Conservation (phyloP, 2,329 filamentous ascomycete genomes). For the Trichoderma asperellum region DNA sequence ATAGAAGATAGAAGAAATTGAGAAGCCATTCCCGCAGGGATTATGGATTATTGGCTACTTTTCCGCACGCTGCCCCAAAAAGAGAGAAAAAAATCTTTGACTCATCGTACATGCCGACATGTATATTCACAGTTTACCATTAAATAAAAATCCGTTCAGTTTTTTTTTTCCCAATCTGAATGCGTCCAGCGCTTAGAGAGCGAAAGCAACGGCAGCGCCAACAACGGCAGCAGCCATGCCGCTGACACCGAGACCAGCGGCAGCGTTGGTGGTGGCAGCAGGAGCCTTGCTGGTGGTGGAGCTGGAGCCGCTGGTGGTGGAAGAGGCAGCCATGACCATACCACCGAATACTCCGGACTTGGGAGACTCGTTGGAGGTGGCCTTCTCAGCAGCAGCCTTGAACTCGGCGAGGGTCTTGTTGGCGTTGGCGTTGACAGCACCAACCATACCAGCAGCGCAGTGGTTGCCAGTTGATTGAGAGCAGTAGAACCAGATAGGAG, state of each 20-base stretch:
- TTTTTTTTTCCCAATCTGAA: neutral
- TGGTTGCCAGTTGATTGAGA: constrained; percentile 21
- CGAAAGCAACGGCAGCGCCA: constrained; percentile 25
- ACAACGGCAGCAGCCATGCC: constrained; percentile 20
- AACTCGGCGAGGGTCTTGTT: constrained; percentile 25
- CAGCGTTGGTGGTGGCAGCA: constrained; percentile 10
- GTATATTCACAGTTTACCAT: constrained; percentile 4
- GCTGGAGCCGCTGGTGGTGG: neutral
- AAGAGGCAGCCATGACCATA: neutral
- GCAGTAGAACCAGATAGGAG: constrained; percentile 31
- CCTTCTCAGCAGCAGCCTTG: constrained; percentile 18
- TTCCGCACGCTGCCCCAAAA: constrained; percentile 6
- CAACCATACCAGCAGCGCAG: constrained; percentile 28
- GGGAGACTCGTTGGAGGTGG: constrained; percentile 11
- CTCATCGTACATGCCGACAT: constrained; percentile 21
- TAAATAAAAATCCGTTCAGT: neutral
- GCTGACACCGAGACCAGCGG: constrained; percentile 5
- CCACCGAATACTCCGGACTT: constrained; percentile 22
- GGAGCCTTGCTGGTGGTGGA: constrained; percentile 7
- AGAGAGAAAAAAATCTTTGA: constrained; percentile 1
- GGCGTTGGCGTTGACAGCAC: constrained; percentile 27
- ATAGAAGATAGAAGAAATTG: constrained; percentile 4
- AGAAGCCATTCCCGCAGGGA: constrained; percentile 10
- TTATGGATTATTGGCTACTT: constrained; percentile 12
- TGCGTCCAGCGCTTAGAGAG: constrained; percentile 1